Base-by-base conservation (phyloP, 2,329 filamentous ascomycete species). In the Pyricularia pennisetigena region DNA sequence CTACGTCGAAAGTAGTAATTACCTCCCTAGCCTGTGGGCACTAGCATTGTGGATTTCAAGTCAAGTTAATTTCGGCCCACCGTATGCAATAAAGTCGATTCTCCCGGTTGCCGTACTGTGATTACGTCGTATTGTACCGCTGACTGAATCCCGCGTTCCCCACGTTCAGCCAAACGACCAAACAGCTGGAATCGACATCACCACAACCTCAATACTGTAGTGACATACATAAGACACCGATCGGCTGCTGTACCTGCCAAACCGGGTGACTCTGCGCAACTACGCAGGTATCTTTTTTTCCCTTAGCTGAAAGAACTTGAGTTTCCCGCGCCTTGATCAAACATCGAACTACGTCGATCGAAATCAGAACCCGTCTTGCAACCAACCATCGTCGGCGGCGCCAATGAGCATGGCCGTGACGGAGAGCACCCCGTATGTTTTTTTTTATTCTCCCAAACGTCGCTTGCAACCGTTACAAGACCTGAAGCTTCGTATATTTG, bases 341-440 rank as follows among this genome's bases (percentile, higher is more conserved):
- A n/a, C 41, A 54, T 20, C 41, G 41, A n/a, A 54, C 41, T 54
- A 20, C 41, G 41, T 54, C 41, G 41, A n/a, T n/a, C 41, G 6
- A 20, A 54, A 9, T 20, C 41, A 54, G 41, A 26, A 29, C 16
- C 23, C 59, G 24, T 28, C 24, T 62, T 26, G 59, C 23, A 62
- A 62, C 23, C 26, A 28, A 26, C 26, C 26, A 28, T 28, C 24
- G 14, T 62, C 28, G 59, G 59, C 59, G 59, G n/a, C 41, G 65
- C 65, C 66, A 67, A 29, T 14, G 57, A 62, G 57, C 72, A 88
- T 88, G 86, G 84, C 84, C 77, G 80, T 84, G 74, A 82, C 80
- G 75, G 80, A 84, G 75, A 82, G 86, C 76, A 80, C 78, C 75
- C 78, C 80, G 84, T 86, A 78, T 71, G 82, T 76, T 70, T 67